These are phyloP conservation scores for Candida sp. DNA, from an alignment of 1,139 yeast species.

Conservation along the genomic window DNA sequence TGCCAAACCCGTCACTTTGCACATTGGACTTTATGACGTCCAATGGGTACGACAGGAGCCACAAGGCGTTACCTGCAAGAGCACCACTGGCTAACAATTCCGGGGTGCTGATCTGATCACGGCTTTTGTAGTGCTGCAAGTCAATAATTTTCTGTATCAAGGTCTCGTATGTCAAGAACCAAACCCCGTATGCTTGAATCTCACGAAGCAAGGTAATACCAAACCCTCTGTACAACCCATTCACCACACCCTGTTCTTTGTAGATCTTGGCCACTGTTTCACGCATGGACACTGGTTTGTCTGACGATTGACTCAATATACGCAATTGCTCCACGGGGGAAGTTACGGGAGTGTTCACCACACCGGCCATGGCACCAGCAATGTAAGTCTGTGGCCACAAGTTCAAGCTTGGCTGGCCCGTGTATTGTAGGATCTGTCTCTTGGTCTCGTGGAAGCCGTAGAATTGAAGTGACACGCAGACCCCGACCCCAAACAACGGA, in stretches of 20 bases:
- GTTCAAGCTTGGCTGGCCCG: conserved; percentile 39
- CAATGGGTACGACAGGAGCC: conserved; percentile 74
- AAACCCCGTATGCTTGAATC: conserved; percentile 81
- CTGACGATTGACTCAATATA: conserved; percentile 65
- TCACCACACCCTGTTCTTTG: conserved; percentile 44
- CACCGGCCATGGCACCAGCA: conserved; percentile 82
- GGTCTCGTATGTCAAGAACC: conserved; percentile 77
- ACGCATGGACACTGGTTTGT: conserved; percentile 45
- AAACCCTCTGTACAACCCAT: conserved; percentile 64
- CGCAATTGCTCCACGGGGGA: conserved; percentile 80
- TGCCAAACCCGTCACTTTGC: conserved; percentile 68
- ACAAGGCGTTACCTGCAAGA: conserved; percentile 70
- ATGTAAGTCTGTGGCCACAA: conserved; percentile 66
- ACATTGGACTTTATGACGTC: conserved; percentile 73
- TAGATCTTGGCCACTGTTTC: conserved; percentile 48
- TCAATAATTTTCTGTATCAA: conserved; percentile 50
- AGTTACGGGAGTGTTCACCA: conserved; percentile 72
- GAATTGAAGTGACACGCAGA: conserved; percentile 75
- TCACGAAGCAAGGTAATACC: conserved; percentile 68
- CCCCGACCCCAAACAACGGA: conserved; percentile 64
- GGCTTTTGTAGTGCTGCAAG: conserved; percentile 33
- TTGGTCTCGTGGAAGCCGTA: conserved; percentile 81
- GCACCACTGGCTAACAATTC: conserved; percentile 70
- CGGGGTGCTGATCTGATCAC: conserved; percentile 63
- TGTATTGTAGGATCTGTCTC: conserved; percentile 51